These are phyloP conservation scores for Aureobasidium sp. DNA, from an alignment of 2,329 filamentous ascomycete species.

Conservation along the genomic window DNA sequence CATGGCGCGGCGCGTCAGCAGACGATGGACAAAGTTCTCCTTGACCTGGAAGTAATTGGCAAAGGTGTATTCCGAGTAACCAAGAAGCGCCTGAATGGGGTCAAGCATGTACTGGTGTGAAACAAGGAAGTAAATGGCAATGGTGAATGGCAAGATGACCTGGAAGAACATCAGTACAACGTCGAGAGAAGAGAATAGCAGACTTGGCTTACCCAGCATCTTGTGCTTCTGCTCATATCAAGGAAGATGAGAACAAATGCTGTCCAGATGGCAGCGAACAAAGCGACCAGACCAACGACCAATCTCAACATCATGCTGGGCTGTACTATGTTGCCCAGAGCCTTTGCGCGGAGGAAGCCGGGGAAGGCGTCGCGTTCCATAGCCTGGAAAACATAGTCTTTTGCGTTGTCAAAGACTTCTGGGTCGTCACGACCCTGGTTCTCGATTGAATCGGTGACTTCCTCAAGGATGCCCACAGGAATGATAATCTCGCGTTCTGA, in stretches of 20 bases:
- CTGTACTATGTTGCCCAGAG: slow-evolving; percentile 89
- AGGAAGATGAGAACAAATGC: slow-evolving; percentile 91
- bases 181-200: neutral
- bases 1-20: slow-evolving; percentile 74
- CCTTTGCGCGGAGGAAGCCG: slow-evolving; percentile 89
- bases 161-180: slow-evolving; percentile 25
- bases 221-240: slow-evolving; percentile 62
- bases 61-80: slow-evolving; percentile 92
- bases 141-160: slow-evolving; percentile 81
- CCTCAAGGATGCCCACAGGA: slow-evolving; percentile 75
- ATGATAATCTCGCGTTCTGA: slow-evolving; percentile 94
- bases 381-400: slow-evolving; percentile 98
- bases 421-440: slow-evolving; percentile 88
- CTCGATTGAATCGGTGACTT: slow-evolving; percentile 83
- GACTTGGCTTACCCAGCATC: slow-evolving; percentile 67
- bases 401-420: slow-evolving; percentile 93
- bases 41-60: slow-evolving; percentile 83
- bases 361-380: slow-evolving; percentile 99
- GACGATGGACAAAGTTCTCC: slow-evolving; percentile 82
- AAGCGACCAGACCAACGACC: slow-evolving; percentile 73
- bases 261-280: slow-evolving; percentile 92
- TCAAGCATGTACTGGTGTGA: slow-evolving; percentile 96
- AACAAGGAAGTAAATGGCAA: slow-evolving; percentile 80
- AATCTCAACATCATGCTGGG: slow-evolving; percentile 80
- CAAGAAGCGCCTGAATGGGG: slow-evolving; percentile 79